Percentiles rank a stretch among this genome's conserved stretches.
Evolutionary conservation across 2,329 filamentous ascomycete genomes (phyloP).

Genomic region (Trichoderma cornu-damae): DNA sequence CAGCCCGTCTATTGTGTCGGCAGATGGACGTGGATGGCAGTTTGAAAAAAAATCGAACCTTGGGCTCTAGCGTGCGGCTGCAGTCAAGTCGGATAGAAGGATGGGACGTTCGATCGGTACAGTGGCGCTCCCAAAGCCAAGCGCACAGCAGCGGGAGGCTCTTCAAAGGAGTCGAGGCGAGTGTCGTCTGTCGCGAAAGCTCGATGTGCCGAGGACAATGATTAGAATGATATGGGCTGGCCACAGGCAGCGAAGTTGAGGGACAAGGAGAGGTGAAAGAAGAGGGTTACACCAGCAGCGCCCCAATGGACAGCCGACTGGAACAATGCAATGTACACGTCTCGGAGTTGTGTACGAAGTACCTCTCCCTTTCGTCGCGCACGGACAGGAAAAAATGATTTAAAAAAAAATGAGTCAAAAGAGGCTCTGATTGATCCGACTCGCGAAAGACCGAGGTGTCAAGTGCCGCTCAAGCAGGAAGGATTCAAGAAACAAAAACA

Average conservation of each 20-base stretch:
- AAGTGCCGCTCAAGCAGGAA: no score
- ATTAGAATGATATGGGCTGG: neutral
- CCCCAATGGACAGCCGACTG: neutral
- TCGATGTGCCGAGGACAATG: neutral
- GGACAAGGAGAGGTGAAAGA: neutral
- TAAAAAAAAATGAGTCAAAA: neutral
- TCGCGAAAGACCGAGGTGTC: neutral
- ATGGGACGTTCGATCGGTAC: neutral
- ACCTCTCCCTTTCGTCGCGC: constrained; percentile 1
- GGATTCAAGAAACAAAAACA: neutral
- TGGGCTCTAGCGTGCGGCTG: constrained; percentile 1
- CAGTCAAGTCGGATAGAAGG: neutral
- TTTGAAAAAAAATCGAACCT: constrained; percentile 2
- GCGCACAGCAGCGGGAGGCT: neutral
- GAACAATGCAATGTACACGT: constrained; percentile 10
- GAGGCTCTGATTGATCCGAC: neutral
- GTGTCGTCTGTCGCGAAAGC: neutral
- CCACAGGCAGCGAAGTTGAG: neutral
- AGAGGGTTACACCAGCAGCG: neutral
- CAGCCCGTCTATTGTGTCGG: neutral
- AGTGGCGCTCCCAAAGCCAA: neutral
- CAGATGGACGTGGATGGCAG: constrained; percentile 1
- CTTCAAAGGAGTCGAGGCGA: neutral
- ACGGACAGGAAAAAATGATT: neutral
- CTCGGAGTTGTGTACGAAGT: constrained; percentile 6